These are phyloP conservation scores for Volvox reticuliferus DNA, from an alignment of 139 green algal genomes.

Conservation along the genomic window DNA sequence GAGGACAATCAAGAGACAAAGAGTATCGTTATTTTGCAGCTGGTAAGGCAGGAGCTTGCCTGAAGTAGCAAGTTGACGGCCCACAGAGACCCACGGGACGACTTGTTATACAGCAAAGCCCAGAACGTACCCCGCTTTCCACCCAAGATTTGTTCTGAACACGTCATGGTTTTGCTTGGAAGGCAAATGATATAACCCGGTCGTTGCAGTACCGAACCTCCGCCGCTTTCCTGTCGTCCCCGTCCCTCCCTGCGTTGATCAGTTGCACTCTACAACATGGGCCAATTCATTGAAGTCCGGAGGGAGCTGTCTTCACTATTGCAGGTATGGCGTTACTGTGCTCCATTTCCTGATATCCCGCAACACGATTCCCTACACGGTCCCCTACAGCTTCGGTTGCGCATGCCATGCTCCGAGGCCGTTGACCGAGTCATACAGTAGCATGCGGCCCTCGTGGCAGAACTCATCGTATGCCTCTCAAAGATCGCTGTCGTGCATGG, in stretches of 20 bases:
- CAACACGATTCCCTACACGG: no score
- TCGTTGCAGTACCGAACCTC: background rate
- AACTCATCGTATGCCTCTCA: no score
- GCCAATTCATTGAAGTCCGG: conserved; percentile 42
- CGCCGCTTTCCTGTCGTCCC: background rate
- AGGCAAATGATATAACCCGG: no score
- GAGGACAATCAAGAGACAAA: conserved; percentile 2
- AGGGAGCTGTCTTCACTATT: conserved; percentile 27
- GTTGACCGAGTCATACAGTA: no score
- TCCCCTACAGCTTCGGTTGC: no score
- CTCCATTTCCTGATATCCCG: no score
- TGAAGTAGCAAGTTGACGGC: no score
- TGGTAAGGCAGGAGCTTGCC: background rate
- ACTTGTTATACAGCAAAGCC: background rate
- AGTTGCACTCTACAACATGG: conserved; percentile 43
- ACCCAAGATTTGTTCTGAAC: no score
- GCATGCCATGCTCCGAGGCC: no score
- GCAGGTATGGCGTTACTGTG: conserved; percentile 12
- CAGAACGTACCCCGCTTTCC: background rate
- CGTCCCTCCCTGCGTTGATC: background rate
- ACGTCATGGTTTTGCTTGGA: no score
- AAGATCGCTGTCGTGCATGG: no score
- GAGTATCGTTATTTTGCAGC: conserved; percentile 45
- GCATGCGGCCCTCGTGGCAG: no score
- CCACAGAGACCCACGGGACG: background rate